Percentiles rank a stretch among this genome's conserved stretches.
phyloP scores from a whole-genome alignment of 768 basidiomycete genomes.

The Lactarius trivialis region DNA sequence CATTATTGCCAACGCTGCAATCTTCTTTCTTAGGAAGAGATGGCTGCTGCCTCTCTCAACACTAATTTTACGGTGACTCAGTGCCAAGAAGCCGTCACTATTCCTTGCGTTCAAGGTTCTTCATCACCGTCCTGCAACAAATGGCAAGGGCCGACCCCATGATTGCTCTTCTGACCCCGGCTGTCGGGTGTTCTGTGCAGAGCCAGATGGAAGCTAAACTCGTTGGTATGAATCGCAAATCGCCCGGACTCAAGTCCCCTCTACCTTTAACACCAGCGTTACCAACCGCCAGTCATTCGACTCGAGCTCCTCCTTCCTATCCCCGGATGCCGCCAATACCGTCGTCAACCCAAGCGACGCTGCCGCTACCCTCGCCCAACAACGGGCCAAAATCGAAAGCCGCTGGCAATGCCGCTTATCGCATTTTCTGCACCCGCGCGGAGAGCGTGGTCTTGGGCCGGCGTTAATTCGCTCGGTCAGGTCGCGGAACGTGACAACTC shows the following conservation, averaged over 20 bases:
- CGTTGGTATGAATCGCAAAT: slow-evolving; percentile 71
- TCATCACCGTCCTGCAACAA: too few relatives aligned
- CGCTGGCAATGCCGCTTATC: too few relatives aligned
- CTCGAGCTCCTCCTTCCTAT: slow-evolving; percentile 56
- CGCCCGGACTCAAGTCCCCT: slow-evolving; percentile 76
- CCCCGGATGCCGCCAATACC: slow-evolving; percentile 72
- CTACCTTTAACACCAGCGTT: slow-evolving; percentile 48
- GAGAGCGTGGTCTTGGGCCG: too few relatives aligned
- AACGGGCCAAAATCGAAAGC: slow-evolving; percentile 55
- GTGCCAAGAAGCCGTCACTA: too few relatives aligned
- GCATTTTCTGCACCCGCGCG: too few relatives aligned
- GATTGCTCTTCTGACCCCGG: slow-evolving; percentile 91
- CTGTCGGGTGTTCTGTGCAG: slow-evolving; percentile 90
- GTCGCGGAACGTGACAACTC: too few relatives aligned
- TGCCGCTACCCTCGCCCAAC: slow-evolving; percentile 77
- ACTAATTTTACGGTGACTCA: too few relatives aligned
- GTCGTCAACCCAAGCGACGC: slow-evolving; percentile 43
- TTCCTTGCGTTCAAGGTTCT: too few relatives aligned
- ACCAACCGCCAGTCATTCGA: slow-evolving; percentile 76
- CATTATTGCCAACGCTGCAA: too few relatives aligned
- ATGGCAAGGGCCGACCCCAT: slow-evolving; percentile 39
- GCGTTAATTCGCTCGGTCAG: too few relatives aligned
- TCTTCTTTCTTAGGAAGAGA: too few relatives aligned
- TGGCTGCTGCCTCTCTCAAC: too few relatives aligned
- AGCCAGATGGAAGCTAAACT: slow-evolving; percentile 96